Evolutionary conservation across 2,329 filamentous ascomycete species (phyloP), one percentile per base, ranked within the genome.

Genomic region (Paecilomyces sp.): DNA sequence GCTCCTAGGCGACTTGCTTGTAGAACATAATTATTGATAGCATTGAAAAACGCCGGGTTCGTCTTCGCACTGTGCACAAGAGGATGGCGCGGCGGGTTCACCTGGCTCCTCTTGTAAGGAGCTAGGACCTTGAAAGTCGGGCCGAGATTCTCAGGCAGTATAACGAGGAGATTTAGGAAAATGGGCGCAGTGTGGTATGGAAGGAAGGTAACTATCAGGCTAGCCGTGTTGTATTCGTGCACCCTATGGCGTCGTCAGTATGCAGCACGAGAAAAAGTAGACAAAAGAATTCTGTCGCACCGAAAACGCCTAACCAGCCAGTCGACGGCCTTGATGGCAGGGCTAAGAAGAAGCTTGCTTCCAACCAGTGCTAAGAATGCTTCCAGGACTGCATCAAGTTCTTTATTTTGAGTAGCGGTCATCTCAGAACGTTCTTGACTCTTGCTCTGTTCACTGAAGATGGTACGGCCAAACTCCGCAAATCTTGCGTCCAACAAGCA

Each of bases 361-460:
- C 90, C 89, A 11, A 89, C 86, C 13, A 97, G 81, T 33, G 87
- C 88, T 65, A 99, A 79, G 71, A 97, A 99, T 13, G 85, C 84
- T 67, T 95, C 89, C 59, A 97, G 77, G 59, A 88, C 88, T 56
- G 79, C 81, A 74, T 97, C 86, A 59, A 99, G 80, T 70, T 92
- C 88, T 65, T 85, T 82, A 77, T 97, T 97, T 73, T 97, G 90
- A 61, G 83, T 81, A 31, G 83, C 82, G 15, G 88, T 92, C 84
- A 97, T 88, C 76, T 94, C 88, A 24, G 86, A 88, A 58, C 94
- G 85, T 73, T 99, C 94, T 71, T 96, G 88, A 63, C 85, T 83
- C 73, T 92, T 92, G 77, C 93, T 97, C 78, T 96, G 90, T 68
- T 94, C 90, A 79, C 90, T 95, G 82, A 97, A 99, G 59, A 99